Conservation (phyloP, 345 rosid species). For the Citropsis articulata region DNA sequence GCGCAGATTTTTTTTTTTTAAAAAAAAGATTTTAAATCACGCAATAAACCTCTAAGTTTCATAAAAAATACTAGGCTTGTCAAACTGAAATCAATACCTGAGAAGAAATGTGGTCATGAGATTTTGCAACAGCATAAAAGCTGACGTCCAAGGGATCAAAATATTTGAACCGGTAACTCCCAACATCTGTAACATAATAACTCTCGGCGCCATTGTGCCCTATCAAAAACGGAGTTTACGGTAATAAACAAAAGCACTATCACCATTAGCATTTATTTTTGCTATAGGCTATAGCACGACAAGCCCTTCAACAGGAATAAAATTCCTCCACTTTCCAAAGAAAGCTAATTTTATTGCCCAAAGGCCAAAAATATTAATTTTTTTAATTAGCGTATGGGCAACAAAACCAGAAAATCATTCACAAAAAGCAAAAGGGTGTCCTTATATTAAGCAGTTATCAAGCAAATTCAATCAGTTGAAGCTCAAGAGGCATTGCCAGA, state of each 20-base stretch:
- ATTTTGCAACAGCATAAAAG: slow-evolving; percentile 18
- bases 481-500: too few species aligned
- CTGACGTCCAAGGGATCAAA: slow-evolving; percentile 36
- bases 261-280: too few species aligned
- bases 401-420: neutral
- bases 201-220: slow-evolving; percentile 48
- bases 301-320: neutral
- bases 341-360: neutral
- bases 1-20: too few species aligned
- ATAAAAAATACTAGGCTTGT: neutral
- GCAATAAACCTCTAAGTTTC: neutral
- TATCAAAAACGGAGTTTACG: slow-evolving; percentile 2
- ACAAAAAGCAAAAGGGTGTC: neutral
- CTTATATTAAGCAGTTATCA: too few species aligned
- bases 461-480: too few species aligned
- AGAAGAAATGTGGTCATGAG: slow-evolving; percentile 36
- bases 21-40: too few species aligned
- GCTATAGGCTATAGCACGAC: neutral
- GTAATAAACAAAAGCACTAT: too few species aligned
- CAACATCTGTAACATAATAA: slow-evolving; percentile 7
- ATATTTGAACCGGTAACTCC: slow-evolving; percentile 45
- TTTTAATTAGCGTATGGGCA: too few species aligned
- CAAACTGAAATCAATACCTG: slow-evolving; percentile 32
- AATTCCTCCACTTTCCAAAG: neutral
- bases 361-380: neutral